These are phyloP conservation scores for Periconia digitata DNA, from an alignment of 2,329 filamentous ascomycete genomes.

Conservation along the genomic window DNA sequence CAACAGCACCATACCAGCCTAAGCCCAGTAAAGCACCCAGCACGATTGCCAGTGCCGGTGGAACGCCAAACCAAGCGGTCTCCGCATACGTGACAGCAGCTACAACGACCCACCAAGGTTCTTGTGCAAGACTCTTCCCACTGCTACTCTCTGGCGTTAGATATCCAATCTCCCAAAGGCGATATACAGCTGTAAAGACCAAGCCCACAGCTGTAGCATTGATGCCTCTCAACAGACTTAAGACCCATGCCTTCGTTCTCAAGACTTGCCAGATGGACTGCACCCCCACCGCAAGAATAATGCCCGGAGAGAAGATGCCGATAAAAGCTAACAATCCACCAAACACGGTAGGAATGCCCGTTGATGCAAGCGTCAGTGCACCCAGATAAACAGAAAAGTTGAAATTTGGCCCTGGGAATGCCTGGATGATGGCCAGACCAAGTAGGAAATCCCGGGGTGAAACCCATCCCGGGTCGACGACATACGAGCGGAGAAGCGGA, in stretches of 20 bases:
- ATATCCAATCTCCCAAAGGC: conserved; percentile 49
- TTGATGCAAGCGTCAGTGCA: conserved; percentile 37
- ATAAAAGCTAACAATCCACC: conserved; percentile 44
- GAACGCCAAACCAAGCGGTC: conserved; percentile 39
- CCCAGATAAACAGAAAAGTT: conserved; percentile 53
- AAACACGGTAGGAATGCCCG: conserved; percentile 27
- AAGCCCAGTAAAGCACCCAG: neutral
- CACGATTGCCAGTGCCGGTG: neutral
- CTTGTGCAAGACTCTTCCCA: conserved; percentile 40
- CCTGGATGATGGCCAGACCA: conserved; percentile 70
- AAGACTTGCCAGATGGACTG: conserved; percentile 44
- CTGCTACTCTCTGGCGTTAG: conserved; percentile 38
- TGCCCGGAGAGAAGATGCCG: conserved; percentile 45
- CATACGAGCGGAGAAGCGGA: conserved; percentile 45
- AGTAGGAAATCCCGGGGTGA: conserved; percentile 70
- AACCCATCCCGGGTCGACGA: conserved; percentile 71
- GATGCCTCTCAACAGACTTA: conserved; percentile 42
- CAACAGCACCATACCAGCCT: neutral
- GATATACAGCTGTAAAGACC: conserved; percentile 49
- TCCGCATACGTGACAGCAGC: conserved; percentile 45
- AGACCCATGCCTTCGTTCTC: conserved; percentile 37
- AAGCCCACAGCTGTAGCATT: conserved; percentile 48
- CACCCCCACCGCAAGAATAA: conserved; percentile 40
- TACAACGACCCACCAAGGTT: conserved; percentile 52
- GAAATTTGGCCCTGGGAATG: conserved; percentile 66